Evolutionary conservation across 2,329 filamentous ascomycete species (phyloP), one percentile per base, ranked within the genome.

Genomic region (Talaromyces islandicus): DNA sequence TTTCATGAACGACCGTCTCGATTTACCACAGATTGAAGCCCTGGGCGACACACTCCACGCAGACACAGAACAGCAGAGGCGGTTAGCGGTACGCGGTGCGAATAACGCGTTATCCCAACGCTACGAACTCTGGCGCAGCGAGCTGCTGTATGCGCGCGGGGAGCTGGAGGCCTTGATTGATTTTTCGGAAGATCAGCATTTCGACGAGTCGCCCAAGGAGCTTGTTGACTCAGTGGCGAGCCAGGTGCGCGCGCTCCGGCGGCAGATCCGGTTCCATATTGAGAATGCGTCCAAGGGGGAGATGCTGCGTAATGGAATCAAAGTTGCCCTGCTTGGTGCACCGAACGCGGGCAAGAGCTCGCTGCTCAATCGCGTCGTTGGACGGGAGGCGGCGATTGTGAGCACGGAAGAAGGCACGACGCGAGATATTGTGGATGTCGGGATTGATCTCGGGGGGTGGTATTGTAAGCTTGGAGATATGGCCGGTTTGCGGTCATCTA

Each of bases 271-370:
- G 14, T 73, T 85, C 32, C 90, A 96, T 74, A 85, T 91, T 64
- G 76, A 82, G 56, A 96, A 92, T 61, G 89, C 90, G 50, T 86
- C 91, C 57, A 85, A 89, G 55, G 92, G 90, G 9, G 92, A 97
- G 74, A 79, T 99, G 56, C 78, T 97, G 38, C 83, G 92, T 10
- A 90, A 85, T 67, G 94, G 94, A 1, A 95, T 99, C 65, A 86
- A 85, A 59, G 85, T 99, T 61, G 90, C 93, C 1, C 80, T 99
- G 3, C 79, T 99, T 0, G 94, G 94, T 0, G 91, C 92, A 7
- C 94, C 94, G 0, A 99, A 99, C 69, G 92, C 88, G 0, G 94
- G 94, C 14, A 99, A 99, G 74, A 97, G 92, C 72, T 97, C 92
- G 14, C 75, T 99, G 62, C 85, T 99, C 75, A 99, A 99, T 71